These are phyloP conservation scores for Narthecium ossifragum DNA, from an alignment of 106 monocot species.

Conservation along the genomic window DNA sequence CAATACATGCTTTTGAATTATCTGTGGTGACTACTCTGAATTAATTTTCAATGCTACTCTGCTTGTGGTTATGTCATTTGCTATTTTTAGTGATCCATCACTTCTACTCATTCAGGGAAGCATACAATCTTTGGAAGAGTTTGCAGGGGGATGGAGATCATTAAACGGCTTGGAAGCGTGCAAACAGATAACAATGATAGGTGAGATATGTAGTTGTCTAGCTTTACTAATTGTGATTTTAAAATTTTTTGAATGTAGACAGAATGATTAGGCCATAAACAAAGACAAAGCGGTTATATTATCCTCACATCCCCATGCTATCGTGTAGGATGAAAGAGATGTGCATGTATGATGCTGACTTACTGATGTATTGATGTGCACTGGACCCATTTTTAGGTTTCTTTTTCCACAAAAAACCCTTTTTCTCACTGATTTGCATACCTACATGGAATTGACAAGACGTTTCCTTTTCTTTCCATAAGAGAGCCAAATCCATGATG, in stretches of 20 bases:
- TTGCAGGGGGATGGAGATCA: constrained; percentile 79
- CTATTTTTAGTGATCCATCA: no score
- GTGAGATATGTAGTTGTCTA: constrained; percentile 12
- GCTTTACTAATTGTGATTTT: not conserved
- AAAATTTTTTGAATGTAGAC: not conserved
- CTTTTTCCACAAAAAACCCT: not conserved
- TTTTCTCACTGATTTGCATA: not conserved
- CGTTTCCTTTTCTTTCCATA: no score
- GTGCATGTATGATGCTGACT: not conserved
- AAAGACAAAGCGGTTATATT: no score
- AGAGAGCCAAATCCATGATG: no score
- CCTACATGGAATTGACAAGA: not conserved
- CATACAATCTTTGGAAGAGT: constrained; percentile 92
- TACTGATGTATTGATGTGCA: not conserved
- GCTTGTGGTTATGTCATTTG: no score
- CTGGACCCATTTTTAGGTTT: not conserved
- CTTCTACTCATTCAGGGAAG: constrained; percentile 59
- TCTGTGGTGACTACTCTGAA: no score
- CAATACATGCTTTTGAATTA: no score
- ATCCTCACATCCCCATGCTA: no score
- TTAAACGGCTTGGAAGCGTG: constrained; percentile 84
- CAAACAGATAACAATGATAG: constrained; percentile 92
- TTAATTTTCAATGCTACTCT: no score
- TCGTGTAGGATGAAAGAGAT: not conserved
- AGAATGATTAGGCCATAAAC: not conserved